phyloP scores from a whole-genome alignment of 257 asterid genomes.

The Rhazya stricta region DNA sequence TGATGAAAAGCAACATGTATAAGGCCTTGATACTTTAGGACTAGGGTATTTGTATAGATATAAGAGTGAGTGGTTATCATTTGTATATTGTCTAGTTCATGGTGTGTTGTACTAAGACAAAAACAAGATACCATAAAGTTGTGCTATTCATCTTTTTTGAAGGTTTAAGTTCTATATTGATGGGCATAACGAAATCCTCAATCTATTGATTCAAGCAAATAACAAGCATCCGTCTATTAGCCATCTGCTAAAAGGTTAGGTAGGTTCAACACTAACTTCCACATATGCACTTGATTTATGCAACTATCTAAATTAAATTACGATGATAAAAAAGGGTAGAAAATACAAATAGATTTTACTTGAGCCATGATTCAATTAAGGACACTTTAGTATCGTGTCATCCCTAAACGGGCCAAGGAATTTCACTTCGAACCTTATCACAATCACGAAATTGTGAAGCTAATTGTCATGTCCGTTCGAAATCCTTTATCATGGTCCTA shows the following conservation, averaged over 20 bases:
- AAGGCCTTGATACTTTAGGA: not conserved
- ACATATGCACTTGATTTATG: not conserved
- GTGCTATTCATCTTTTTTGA: not conserved
- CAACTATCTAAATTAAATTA: not conserved
- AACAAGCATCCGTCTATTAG: not conserved
- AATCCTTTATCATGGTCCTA: not conserved
- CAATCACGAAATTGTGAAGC: not conserved
- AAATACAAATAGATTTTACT: not conserved
- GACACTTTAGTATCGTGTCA: not conserved
- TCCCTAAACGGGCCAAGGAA: not conserved
- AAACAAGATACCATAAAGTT: not conserved
- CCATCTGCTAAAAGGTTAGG: not conserved
- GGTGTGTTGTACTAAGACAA: not conserved
- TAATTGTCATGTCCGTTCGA: not conserved
- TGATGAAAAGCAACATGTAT: not conserved
- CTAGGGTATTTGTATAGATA: not conserved
- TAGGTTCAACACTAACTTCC: not conserved
- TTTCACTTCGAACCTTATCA: not conserved
- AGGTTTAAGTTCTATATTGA: not conserved
- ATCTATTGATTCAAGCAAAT: not conserved
- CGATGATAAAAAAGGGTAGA: not conserved
- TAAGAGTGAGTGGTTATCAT: not conserved
- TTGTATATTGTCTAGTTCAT: not conserved
- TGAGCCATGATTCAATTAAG: not conserved
- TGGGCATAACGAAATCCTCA: not conserved